Conservation (phyloP, 768 basidiomycete genomes). For the Lyophyllum atratum region DNA sequence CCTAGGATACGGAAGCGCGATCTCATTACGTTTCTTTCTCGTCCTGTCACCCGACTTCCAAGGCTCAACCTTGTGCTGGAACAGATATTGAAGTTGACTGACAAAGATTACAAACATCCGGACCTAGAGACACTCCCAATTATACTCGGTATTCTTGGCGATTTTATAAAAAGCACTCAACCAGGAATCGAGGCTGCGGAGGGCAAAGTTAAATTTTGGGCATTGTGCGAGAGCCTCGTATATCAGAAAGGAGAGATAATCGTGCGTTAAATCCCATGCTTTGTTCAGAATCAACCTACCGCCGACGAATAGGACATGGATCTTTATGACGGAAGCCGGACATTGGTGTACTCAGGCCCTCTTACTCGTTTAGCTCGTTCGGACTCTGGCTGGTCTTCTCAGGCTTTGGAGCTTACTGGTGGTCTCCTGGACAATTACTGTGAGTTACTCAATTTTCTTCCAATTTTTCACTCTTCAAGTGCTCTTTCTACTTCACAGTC, state of each 20-base stretch:
- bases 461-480: slow-evolving; percentile 1
- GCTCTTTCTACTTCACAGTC: slow-evolving; percentile 40
- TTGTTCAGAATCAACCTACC: background rate
- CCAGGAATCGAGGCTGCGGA: slow-evolving; percentile 93
- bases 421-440: slow-evolving; percentile 79
- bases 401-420: slow-evolving; percentile 69
- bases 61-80: slow-evolving; percentile 76
- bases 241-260: slow-evolving; percentile 83
- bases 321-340: slow-evolving; percentile 73
- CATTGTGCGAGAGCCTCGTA: slow-evolving; percentile 70
- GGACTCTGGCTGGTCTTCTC: slow-evolving; percentile 74
- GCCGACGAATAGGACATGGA: slow-evolving; percentile 69
- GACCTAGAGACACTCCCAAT: slow-evolving; percentile 79
- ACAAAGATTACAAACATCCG: slow-evolving; percentile 67
- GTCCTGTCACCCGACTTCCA: slow-evolving; percentile 88
- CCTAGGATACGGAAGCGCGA: slow-evolving; percentile 75
- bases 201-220: slow-evolving; percentile 87
- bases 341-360: slow-evolving; percentile 66
- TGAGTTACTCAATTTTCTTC: slow-evolving; percentile 33
- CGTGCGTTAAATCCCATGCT: slow-evolving; percentile 41
- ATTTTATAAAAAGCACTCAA: slow-evolving; percentile 82
- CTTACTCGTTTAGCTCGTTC: slow-evolving; percentile 61
- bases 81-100: slow-evolving; percentile 65
- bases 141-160: slow-evolving; percentile 64
- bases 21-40: slow-evolving; percentile 77